These are phyloP conservation scores for Raffaelea albimanens DNA, from an alignment of 2,329 filamentous ascomycete genomes.

Conservation along the genomic window DNA sequence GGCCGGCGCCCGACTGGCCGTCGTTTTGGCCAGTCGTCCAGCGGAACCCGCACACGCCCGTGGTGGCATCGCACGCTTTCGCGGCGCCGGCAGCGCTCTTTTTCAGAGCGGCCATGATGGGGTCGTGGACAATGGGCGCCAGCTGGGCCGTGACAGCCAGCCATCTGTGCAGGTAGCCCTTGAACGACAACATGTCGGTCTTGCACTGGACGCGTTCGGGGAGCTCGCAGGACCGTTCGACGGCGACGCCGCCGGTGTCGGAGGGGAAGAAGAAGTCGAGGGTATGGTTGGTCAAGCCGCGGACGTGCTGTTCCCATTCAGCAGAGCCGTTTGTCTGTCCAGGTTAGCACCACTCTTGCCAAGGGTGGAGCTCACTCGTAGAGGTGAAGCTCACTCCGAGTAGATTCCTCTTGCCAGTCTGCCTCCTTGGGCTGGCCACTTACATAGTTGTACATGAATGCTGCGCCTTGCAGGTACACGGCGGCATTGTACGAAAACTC, in stretches of 20 bases:
- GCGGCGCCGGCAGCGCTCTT: slow-evolving; percentile 50
- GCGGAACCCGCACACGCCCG: slow-evolving; percentile 53
- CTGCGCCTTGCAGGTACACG: slow-evolving; percentile 13
- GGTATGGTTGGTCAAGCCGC: slow-evolving; percentile 43
- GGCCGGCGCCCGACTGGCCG: slow-evolving; percentile 37
- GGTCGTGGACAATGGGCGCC: slow-evolving; percentile 47
- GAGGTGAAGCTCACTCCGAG: too few relatives aligned
- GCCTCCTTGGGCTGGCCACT: slow-evolving; percentile 18
- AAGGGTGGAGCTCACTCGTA: too few relatives aligned
- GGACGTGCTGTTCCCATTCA: slow-evolving; percentile 44
- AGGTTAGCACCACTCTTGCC: too few relatives aligned
- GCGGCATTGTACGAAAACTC: slow-evolving; percentile 15
- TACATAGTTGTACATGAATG: slow-evolving; percentile 23
- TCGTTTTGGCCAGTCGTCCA: slow-evolving; percentile 40
- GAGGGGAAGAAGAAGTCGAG: slow-evolving; percentile 44
- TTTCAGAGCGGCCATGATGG: slow-evolving; percentile 47
- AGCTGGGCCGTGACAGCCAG: slow-evolving; percentile 50
- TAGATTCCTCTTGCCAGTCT: too few relatives aligned
- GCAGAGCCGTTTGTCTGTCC: slow-evolving; percentile 38
- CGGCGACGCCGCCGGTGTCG: slow-evolving; percentile 38
- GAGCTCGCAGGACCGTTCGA: slow-evolving; percentile 59
- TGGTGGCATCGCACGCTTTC: slow-evolving; percentile 41
- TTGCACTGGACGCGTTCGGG: slow-evolving; percentile 42
- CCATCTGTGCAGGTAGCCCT: slow-evolving; percentile 60
- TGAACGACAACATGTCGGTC: slow-evolving; percentile 64